Evolutionary conservation across 176 grass and related monocot species (phyloP), one percentile per base, ranked within the genome.

Genomic region (Elymus sibiricus): DNA sequence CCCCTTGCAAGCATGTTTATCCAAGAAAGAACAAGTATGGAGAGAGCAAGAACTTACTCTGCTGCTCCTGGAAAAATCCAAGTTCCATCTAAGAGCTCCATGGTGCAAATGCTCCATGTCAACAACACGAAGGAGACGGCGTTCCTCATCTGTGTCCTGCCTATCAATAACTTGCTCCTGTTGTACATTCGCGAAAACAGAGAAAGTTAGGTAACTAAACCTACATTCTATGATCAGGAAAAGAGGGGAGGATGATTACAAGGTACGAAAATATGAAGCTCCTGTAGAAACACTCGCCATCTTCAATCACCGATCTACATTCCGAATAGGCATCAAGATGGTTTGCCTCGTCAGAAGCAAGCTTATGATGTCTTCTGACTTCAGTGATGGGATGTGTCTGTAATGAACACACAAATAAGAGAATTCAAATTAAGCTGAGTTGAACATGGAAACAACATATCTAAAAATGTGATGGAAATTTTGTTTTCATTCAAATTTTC

Each of bases 201-300:
- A 64, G 25, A 5, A 17, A 62, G 32, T 86, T 82, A 82, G 47
- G 40, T 66, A 56, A 63, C 65, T 53, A 82, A 71, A 78, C 5
- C 49, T 34, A 31, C 13, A 82, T 90, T n/a, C 4, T 82, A 53
- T 82, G 65, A 9, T 38, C 86, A 82, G 15, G 17, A 86, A 63
- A 39, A 65, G 11, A n/a, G n/a, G 21, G 53, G 28, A 71, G 39
- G 25, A 63, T 9, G 86, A 10, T 63, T 86, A 90, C 88, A 5
- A 90, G 63, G 78, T 90, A 86, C 12, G 79, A 82, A 90, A 86
- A 86, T 78, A 90, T 86, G 83, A 86, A 90, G 64, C 84, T 86
- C 79, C 88, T 86, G 42, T 90, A 82, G 73, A 90, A 90, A 86
- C 88, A 82, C 40, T 90, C 88, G 21, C 79, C 79, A 53, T 90